A percentile compares a stretch with the other conserved stretches of the same genome.
Evolutionary conservation across 306 rosid genomes (phyloP).

Genomic region (Inga laurina): DNA sequence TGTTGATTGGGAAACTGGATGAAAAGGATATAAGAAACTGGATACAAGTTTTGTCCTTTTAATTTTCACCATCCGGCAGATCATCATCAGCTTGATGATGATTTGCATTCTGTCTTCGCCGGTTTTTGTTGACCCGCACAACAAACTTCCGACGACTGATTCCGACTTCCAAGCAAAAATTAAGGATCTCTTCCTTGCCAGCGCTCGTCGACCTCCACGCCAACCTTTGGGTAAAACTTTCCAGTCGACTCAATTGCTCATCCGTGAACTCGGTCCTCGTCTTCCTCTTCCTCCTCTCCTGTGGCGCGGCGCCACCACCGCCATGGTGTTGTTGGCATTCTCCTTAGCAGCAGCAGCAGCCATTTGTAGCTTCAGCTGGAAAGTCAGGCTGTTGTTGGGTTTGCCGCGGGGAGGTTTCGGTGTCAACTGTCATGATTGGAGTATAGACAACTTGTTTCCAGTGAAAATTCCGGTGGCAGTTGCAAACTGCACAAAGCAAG

Average conservation of each 20-base stretch:
- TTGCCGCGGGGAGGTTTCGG: not conserved
- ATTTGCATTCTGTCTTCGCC: not conserved
- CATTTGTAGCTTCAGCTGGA: not conserved
- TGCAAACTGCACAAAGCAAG: conserved; percentile 15
- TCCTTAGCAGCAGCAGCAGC: not conserved
- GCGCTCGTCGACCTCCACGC: not conserved
- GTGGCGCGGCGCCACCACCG: not conserved
- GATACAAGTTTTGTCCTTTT: too few species aligned
- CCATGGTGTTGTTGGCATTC: not conserved
- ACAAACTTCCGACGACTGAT: not conserved
- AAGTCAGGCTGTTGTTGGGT: not conserved
- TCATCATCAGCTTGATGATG: not conserved
- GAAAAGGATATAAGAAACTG: too few species aligned
- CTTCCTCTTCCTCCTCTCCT: not conserved
- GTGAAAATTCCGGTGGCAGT: conserved; percentile 32
- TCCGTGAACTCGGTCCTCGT: conserved; percentile 7
- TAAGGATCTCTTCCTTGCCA: not conserved
- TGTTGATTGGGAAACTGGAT: too few species aligned
- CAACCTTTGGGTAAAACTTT: not conserved
- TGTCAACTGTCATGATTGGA: not conserved
- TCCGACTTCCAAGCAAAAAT: conserved; percentile 26
- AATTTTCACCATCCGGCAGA: not conserved
- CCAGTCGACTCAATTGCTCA: not conserved
- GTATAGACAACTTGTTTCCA: not conserved
- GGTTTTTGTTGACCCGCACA: conserved; percentile 28